phyloP scores from a whole-genome alignment of 2,329 filamentous ascomycete genomes.

The Cladosporium sp. region DNA sequence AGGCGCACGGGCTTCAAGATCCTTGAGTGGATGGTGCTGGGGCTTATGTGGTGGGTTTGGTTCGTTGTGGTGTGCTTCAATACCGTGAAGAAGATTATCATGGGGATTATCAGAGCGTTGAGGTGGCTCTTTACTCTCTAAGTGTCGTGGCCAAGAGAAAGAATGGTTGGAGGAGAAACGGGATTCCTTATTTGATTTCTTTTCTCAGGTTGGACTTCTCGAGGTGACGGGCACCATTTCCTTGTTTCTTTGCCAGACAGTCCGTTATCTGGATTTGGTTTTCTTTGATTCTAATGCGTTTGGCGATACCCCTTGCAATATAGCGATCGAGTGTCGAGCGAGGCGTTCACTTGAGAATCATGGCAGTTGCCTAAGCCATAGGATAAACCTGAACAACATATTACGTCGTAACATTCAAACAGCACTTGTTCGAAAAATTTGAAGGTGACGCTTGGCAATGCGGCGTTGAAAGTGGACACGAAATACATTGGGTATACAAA shows the following conservation, averaged over 20 bases:
- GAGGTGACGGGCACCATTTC: not conserved
- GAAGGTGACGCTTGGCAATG: too few relatives aligned
- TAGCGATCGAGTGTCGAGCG: not conserved
- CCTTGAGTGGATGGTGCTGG: conserved; percentile 82
- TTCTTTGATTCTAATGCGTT: not conserved
- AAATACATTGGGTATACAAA: too few relatives aligned
- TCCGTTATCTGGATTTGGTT: not conserved
- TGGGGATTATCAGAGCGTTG: not conserved
- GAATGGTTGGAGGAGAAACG: not conserved
- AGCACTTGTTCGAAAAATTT: too few relatives aligned
- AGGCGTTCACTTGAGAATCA: not conserved
- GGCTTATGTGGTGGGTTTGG: conserved; percentile 93
- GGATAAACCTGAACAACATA: too few relatives aligned
- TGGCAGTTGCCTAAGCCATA: too few relatives aligned
- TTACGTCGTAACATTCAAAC: too few relatives aligned
- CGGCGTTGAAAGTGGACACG: too few relatives aligned
- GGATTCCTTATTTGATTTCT: not conserved
- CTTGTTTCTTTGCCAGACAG: not conserved
- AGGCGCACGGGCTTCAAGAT: conserved; percentile 70
- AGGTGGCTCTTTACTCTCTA: conserved; percentile 8
- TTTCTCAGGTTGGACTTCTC: not conserved
- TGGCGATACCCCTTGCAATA: not conserved
- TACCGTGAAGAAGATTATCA: not conserved
- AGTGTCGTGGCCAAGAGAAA: not conserved
- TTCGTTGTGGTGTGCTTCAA: conserved; percentile 63